Conservation (phyloP, 1,284 basidiomycete genomes). For the Ceraceosorus guamensis region DNA sequence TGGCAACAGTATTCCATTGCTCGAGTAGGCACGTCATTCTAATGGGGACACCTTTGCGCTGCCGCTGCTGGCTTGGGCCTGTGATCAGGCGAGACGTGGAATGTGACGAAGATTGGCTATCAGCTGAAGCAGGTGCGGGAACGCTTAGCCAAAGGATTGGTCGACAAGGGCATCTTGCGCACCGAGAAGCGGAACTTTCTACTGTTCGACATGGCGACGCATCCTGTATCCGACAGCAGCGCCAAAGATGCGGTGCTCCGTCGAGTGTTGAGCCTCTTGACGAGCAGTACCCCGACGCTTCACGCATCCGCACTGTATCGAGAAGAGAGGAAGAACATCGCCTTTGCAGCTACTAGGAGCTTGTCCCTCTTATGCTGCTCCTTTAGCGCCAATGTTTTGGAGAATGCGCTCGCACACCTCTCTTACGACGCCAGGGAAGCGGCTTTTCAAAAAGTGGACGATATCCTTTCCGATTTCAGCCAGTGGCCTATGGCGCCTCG, state of each 20-base stretch:
- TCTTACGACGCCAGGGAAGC: constrained; percentile 36
- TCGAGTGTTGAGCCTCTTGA: constrained; percentile 34
- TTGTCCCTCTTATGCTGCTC: constrained; percentile 40
- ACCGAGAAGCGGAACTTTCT: constrained; percentile 48
- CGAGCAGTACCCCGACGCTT: constrained; percentile 14
- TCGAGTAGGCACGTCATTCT: too few species aligned
- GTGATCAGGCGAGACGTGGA: constrained; percentile 43
- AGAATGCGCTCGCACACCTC: constrained; percentile 43
- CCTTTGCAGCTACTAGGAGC: constrained; percentile 32
- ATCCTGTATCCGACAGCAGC: constrained; percentile 40
- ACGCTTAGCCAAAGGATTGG: constrained; percentile 44
- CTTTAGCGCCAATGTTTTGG: constrained; percentile 42
- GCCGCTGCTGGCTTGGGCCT: not conserved
- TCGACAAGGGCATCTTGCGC: constrained; percentile 46
- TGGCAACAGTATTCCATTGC: too few species aligned
- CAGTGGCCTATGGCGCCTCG: constrained; percentile 46
- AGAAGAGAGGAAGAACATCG: constrained; percentile 24
- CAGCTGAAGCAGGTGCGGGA: constrained; percentile 48
- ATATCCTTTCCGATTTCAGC: constrained; percentile 37
- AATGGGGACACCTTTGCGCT: too few species aligned
- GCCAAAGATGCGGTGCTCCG: constrained; percentile 43
- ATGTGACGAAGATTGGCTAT: constrained; percentile 44
- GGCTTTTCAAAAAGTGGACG: constrained; percentile 38
- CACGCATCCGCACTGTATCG: constrained; percentile 35
- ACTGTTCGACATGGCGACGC: constrained; percentile 48